Evolutionary conservation across 192 early-diverging fungal species (phyloP), one percentile per base, ranked within the genome.

Genomic region (Mortierella antarctica): DNA sequence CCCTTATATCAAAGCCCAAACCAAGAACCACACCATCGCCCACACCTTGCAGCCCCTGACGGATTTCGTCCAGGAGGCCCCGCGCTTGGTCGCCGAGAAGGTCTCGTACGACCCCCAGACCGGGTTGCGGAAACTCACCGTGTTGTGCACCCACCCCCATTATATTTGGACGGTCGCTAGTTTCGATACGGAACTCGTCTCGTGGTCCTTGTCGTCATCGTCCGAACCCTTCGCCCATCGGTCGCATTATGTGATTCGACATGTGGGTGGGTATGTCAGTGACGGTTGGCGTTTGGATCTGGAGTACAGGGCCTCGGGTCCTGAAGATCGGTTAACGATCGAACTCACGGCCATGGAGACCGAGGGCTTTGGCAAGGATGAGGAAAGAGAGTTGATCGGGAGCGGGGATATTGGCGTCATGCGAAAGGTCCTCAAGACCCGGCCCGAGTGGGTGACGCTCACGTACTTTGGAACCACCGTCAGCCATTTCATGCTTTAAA

Each of bases 121-220:
- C 20, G 85, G 86, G 12, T 63, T 81, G 9, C 83, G 87, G 9
- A 81, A 79, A 13, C 70, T 93, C 58, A 70, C 86, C 13, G 55
- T 91, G 14, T 17, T 83, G 8, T 86, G 83, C 46, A 57, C 83
- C 12, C 75, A 84, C 18, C 83, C 85, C 7, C 62, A 84, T 48
- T 89, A 88, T 62, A 86, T 88, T 41, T 93, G 91, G 89, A 91
- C 89, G 0, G 89, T 92, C 6, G 74, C 92, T 21, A 74, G 85
- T n/a, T 94, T 94, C 82, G 79, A 88, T 56, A 91, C 88, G 0
- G 82, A 87, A 47, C 74, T 94, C 20, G 57, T 86, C 5, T 78
- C 81, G 0, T 94, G 93, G 93, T 88, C 85, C 7, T 83, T 88
- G 18, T 68, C 71, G 1, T 82, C 31, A 3, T 59, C 84, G 15